Base-by-base conservation (phyloP, 192 early-diverging fungal species). In the Coemansia sp. region DNA sequence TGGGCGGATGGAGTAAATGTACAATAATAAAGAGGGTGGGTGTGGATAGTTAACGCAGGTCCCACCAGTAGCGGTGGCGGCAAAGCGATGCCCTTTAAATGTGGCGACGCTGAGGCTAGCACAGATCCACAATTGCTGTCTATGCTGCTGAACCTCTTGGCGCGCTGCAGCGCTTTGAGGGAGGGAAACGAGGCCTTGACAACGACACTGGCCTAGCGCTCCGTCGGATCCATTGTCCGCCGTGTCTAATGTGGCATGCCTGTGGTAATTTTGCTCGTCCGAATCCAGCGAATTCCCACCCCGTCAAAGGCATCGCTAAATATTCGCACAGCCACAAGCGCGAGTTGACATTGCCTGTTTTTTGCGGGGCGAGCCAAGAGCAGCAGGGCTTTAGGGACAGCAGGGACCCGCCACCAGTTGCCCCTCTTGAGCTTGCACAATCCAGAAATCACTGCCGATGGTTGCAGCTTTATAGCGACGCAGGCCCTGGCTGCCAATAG, bases 221-320 rank as follows among this genome's bases (percentile, higher is more conserved):
- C 48, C 48, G 14, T 14, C 12, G 26, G 48, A 52, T 52, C 48
- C 48, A 52, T 52, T 63, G 59, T 60, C 35, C 33, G 61, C 31
- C 25, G 42, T 48, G 41, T 47, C 43, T 63, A 34, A 48, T 63
- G 61, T 63, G 61, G 43, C 61, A 62, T 41, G 25, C 61, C 36
- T 42, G 61, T 43, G 28, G 31, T 48, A 47, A 48, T 63, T 52
- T 26, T 25, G 48, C 48, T 52, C 48, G 48, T 52, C 48, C 48
- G 48, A 52, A 26, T 6, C 48, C 48, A 52, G 48, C 48, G 25
- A 11, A 26, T 26, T 52, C 48, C 48, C 48, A 52, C 48, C 48
- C 48, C 48, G 56, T 56, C 23, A 16, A n/a, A 42, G 41, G 6
- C 41, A 18, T 8, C 18, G 20, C 10, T 20, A 21, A 47, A 52